A percentile compares a stretch with the other conserved stretches of the same genome.
Evolutionary conservation across 495 filamentous ascomycete genomes (phyloP).

Genomic region (Aspergillus egyptiacus): DNA sequence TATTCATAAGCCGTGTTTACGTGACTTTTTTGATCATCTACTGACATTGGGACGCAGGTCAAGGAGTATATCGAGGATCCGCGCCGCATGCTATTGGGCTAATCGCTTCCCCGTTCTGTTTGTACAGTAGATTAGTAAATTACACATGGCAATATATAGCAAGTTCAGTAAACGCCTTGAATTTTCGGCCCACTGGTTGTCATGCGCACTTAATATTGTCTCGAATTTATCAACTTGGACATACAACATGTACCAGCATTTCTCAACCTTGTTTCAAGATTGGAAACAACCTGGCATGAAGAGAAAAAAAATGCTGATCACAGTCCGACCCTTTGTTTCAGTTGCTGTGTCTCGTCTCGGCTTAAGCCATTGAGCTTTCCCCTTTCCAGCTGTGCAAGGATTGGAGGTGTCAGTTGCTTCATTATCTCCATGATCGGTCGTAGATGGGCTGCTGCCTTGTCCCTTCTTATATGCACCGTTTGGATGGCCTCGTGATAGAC

Average conservation of each 20-base stretch:
- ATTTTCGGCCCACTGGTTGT: too few relatives aligned
- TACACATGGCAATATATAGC: constrained; percentile 14
- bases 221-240: too few relatives aligned
- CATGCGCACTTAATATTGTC: too few relatives aligned
- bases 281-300: too few relatives aligned
- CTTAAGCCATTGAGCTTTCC: constrained; percentile 34
- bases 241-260: too few relatives aligned
- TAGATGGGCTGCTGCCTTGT: constrained; percentile 21
- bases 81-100: constrained; percentile 75
- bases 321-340: constrained; percentile 30
- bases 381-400: constrained; percentile 42
- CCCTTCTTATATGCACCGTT: constrained; percentile 14
- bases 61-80: constrained; percentile 99
- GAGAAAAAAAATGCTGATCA: neutral
- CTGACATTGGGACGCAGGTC: constrained; percentile 37
- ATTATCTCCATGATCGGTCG: constrained; percentile 33
- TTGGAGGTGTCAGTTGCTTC: constrained; percentile 30
- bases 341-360: constrained; percentile 26
- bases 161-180: too few relatives aligned
- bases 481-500: constrained; percentile 5
- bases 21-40: constrained; percentile 9
- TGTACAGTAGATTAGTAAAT: constrained; percentile 34
- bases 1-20: neutral
- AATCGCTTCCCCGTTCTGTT: constrained; percentile 3
- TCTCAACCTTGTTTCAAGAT: too few relatives aligned